A percentile compares a stretch with the other conserved stretches of the same genome.
Conservation (phyloP, 1,284 basidiomycete species). For the Singerocomus inundabilis region DNA sequence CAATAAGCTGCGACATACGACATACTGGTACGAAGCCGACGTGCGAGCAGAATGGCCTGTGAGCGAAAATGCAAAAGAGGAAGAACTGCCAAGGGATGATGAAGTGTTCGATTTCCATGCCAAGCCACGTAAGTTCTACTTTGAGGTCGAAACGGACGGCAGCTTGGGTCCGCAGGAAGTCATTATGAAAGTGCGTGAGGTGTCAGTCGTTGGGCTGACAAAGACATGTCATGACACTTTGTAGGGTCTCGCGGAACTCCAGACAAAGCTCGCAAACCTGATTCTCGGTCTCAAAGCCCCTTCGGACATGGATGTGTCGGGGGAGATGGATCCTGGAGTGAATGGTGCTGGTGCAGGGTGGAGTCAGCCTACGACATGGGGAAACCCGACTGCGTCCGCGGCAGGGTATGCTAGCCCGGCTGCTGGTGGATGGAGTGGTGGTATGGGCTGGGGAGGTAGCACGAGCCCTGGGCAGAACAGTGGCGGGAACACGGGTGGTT, state of each 20-base stretch:
- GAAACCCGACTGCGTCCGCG: conserved; percentile 24
- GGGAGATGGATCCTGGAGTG: conserved; percentile 32
- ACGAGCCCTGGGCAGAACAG: conserved; percentile 33
- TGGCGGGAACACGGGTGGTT: conserved; percentile 18
- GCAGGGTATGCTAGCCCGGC: conserved; percentile 36
- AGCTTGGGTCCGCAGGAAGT: conserved; percentile 87
- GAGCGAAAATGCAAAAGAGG: conserved; percentile 78
- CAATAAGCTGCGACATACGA: conserved; percentile 95
- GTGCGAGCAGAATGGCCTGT: conserved; percentile 81
- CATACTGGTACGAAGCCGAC: conserved; percentile 92
- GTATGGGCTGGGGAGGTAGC: conserved; percentile 26
- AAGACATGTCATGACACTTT: not conserved
- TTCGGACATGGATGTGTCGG: conserved; percentile 53
- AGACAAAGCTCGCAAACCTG: conserved; percentile 79
- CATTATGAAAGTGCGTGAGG: conserved; percentile 67
- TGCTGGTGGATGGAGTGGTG: conserved; percentile 38
- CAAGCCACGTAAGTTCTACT: conserved; percentile 86
- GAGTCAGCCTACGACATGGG: conserved; percentile 20
- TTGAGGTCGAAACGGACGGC: conserved; percentile 90
- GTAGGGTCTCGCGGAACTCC: conserved; percentile 78
- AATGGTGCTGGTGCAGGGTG: conserved; percentile 35
- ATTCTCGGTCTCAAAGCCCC: conserved; percentile 70
- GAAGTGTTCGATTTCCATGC: conserved; percentile 85
- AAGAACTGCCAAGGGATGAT: conserved; percentile 76
- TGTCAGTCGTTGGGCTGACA: not conserved